Base-by-base conservation (phyloP, 2,329 filamentous ascomycete genomes). In the Aspergillus quadrilineatus region DNA sequence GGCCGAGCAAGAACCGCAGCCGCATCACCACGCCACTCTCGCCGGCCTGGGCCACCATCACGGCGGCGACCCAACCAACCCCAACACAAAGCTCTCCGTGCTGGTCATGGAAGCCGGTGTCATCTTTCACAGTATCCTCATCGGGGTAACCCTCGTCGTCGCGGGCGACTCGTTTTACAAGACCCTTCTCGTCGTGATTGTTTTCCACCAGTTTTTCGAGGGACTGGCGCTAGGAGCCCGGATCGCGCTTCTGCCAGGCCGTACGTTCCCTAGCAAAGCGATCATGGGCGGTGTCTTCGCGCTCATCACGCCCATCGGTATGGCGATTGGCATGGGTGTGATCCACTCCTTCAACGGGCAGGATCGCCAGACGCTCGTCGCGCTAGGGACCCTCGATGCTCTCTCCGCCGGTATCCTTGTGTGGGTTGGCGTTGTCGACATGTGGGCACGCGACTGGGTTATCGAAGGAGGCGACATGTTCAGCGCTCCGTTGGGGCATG, bases 351-450 rank as follows among this genome's bases (percentile, higher is more conserved):
- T 91, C 74, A 92, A 92, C 64, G 89, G 88, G 4, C 90, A 89
- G 64, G 82, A 89, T 63, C 81, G 79, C 3, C 78, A 79, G 1
- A 92, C 89, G 0, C 78, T 91, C 41, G 73, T 92, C 43, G 85
- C 88, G 2, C 84, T 92, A 36, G 89, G 88, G 0, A 90, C 88
- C 0, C 77, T 92, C 1, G 86, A 92, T 69, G 87, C 89, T 5
- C 67, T 92, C 8, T 89, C 85, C 0, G 88, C 89, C 0, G 89
- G 89, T 29, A 89, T 93, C 44, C 77, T 92, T 32, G 76, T 89
- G n/a, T 92, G 89, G 88, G 88, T 92, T 1, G 87, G 88, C 1
- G 73, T 92, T 1, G 88, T 92, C 0, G 89, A 92, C 75, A 91
- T 92, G 88, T 87, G 86, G 84, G 87, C 87, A 2, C 77, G 82